These are phyloP conservation scores for Chenopodium quinoa DNA, from an alignment of 148 eudicot genomes.

Conservation along the genomic window DNA sequence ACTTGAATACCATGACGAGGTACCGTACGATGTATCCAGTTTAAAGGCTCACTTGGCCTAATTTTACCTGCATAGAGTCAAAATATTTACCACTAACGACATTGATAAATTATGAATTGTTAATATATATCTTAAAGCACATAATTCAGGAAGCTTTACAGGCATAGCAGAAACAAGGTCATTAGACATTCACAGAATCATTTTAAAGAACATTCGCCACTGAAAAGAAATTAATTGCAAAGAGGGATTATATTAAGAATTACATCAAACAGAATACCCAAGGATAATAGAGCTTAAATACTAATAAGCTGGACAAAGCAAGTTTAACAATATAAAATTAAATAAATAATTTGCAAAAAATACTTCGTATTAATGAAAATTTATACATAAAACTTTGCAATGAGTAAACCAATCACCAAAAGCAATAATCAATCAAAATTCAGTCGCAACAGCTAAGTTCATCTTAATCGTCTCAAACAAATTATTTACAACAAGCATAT, in stretches of 20 bases:
- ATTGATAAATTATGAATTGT: background rate
- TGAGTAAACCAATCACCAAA: background rate
- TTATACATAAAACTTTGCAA: background rate
- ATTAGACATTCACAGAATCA: background rate
- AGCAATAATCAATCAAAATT: background rate
- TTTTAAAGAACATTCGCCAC: background rate
- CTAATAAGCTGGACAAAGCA: background rate
- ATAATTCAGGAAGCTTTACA: background rate
- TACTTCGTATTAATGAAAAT: too few species aligned
- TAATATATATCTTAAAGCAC: background rate
- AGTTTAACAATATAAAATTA: too few species aligned
- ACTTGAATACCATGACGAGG: constrained; percentile 27
- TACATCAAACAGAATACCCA: background rate
- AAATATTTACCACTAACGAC: background rate
- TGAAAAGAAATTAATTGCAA: background rate
- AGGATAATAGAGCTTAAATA: background rate
- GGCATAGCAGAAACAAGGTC: background rate
- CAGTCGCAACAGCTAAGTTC: background rate
- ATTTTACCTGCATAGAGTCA: constrained; percentile 11
- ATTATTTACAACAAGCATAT: background rate
- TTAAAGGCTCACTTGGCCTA: constrained; percentile 31
- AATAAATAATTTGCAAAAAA: background rate
- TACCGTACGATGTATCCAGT: constrained; percentile 19
- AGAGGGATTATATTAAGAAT: background rate
- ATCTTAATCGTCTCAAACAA: background rate